These are phyloP conservation scores for Curvularia verruculosa DNA, from an alignment of 2,329 filamentous ascomycete species.

Conservation along the genomic window DNA sequence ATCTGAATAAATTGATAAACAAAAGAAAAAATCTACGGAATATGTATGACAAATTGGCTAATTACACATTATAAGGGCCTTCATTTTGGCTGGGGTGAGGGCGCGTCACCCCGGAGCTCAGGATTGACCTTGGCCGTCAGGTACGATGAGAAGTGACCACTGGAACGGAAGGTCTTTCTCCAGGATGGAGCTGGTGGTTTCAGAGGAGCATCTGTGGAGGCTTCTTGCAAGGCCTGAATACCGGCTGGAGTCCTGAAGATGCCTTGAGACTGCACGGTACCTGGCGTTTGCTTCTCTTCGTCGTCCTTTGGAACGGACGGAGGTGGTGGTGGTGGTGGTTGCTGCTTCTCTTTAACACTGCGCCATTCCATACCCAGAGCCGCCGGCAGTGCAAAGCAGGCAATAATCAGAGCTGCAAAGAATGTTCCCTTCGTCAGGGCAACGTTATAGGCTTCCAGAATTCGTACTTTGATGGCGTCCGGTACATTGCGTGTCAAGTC, in stretches of 20 bases:
- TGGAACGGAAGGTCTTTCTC: conserved; percentile 29
- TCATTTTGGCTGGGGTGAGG: conserved; percentile 1
- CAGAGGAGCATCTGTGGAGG: conserved; percentile 1
- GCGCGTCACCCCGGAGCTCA: conserved; percentile 27
- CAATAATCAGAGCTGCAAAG: conserved; percentile 63
- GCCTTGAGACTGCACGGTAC: background rate
- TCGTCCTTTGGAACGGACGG: conserved; percentile 5
- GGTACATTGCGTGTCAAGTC: conserved; percentile 55
- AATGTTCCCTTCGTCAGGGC: conserved; percentile 54
- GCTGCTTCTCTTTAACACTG: conserved; percentile 62
- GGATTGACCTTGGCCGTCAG: conserved; percentile 35
- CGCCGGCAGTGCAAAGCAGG: conserved; percentile 61
- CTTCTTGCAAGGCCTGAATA: background rate
- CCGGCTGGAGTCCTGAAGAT: conserved; percentile 6
- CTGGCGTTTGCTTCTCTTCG: conserved; percentile 19
- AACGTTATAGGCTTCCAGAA: conserved; percentile 40
- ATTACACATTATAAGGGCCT: conserved; percentile 3
- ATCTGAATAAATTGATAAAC: background rate
- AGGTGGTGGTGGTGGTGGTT: background rate
- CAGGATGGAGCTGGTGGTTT: conserved; percentile 19
- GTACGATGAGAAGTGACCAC: conserved; percentile 33
- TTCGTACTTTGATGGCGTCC: conserved; percentile 13
- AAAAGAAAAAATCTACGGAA: background rate
- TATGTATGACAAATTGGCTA: background rate
- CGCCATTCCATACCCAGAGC: conserved; percentile 66